A percentile compares a stretch with the other conserved stretches of the same genome.
These are phyloP conservation scores for Tylopilus sp. DNA, from an alignment of 768 basidiomycete genomes.

Conservation along the genomic window DNA sequence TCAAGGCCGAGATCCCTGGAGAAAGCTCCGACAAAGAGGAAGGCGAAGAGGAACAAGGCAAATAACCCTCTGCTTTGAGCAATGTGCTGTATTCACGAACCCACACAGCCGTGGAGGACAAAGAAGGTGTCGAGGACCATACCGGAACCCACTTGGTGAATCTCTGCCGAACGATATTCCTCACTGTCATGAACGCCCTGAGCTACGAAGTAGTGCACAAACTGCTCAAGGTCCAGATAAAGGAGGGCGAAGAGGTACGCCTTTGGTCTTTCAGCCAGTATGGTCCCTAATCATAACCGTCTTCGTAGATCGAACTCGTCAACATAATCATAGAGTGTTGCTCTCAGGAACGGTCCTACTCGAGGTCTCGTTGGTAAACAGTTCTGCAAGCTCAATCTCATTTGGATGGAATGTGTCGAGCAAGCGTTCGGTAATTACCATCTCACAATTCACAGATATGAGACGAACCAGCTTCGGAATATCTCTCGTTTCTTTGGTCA, in stretches of 20 bases:
- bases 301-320: conserved; percentile 79
- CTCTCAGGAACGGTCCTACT: conserved; percentile 97
- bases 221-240: conserved; percentile 85
- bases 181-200: conserved; percentile 98
- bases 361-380: conserved; percentile 94
- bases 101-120: conserved; percentile 64
- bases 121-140: conserved; percentile 88
- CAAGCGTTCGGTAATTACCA: conserved; percentile 87
- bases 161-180: conserved; percentile 87
- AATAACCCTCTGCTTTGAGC: not conserved
- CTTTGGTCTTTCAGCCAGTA: not conserved
- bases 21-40: conserved; percentile 78
- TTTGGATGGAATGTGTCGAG: conserved; percentile 91
- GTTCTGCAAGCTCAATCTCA: conserved; percentile 91
- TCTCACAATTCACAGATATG: conserved; percentile 95
- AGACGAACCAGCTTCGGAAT: conserved; percentile 96
- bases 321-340: conserved; percentile 99
- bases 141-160: conserved; percentile 97
- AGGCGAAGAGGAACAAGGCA: conserved; percentile 40
- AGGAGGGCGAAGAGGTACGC: conserved; percentile 90
- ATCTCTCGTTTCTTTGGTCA: conserved; percentile 97
- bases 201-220: conserved; percentile 99
- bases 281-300: not conserved
- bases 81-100: conserved; percentile 28
- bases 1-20: conserved; percentile 92